Percentiles rank a stretch among this genome's conserved stretches.
Evolutionary conservation across 148 eudicot species (phyloP).

Genomic region (Rhododendron henanense): DNA sequence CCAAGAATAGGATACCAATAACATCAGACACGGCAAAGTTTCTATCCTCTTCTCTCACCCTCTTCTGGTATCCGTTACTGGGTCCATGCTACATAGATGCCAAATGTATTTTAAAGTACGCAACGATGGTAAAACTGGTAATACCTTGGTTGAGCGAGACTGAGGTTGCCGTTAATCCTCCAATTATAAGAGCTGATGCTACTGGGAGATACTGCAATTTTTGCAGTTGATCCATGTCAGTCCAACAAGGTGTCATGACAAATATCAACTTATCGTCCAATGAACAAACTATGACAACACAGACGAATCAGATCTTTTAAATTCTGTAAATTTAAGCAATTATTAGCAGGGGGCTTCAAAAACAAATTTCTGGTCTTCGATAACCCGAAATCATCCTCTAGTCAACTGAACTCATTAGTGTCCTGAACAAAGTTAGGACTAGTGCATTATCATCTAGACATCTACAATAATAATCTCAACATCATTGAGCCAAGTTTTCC

Average conservation of each 20-base stretch:
- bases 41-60: background rate
- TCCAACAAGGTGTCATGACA: background rate
- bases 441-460: background rate
- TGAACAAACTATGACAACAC: background rate
- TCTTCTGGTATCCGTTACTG: background rate
- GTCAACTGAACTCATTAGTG: background rate
- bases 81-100: background rate
- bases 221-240: background rate
- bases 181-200: constrained; percentile 24
- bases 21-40: background rate
- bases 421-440: background rate
- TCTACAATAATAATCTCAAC: background rate
- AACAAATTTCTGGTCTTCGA: background rate
- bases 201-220: constrained; percentile 21
- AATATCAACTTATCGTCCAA: background rate
- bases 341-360: background rate
- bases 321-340: background rate
- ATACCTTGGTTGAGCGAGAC: constrained; percentile 62
- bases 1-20: background rate
- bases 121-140: constrained; percentile 35
- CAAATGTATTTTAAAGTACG: background rate
- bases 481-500: background rate
- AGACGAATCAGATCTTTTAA: background rate
- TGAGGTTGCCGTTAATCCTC: constrained; percentile 23
- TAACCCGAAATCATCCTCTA: background rate